Percentiles rank a stretch among this genome's conserved stretches.
Evolutionary conservation across 805 yeast genomes (phyloP).

Genomic region (Wickerhamiella bombiphila): DNA sequence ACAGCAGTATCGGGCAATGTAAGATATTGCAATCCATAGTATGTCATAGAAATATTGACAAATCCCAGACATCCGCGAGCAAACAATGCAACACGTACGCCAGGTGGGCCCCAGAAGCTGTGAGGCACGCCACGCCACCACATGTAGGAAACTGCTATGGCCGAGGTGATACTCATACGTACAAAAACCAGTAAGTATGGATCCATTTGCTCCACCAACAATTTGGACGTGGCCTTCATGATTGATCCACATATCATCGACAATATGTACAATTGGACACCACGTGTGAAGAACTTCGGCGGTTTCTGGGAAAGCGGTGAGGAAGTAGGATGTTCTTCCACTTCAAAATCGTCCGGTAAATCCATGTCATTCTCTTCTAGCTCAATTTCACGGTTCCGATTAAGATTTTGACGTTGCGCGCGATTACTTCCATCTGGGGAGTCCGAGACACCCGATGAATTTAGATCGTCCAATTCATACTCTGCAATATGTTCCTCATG

Average conservation of each 20-base stretch:
- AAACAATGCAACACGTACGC: constrained; percentile 37
- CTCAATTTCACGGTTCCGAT: too few relatives aligned
- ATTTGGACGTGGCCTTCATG: constrained; percentile 16
- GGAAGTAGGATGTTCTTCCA: background rate
- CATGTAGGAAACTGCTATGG: constrained; percentile 45
- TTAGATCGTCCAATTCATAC: too few relatives aligned
- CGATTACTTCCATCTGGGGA: too few relatives aligned
- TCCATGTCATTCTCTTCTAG: too few relatives aligned
- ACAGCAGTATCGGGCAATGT: constrained; percentile 71
- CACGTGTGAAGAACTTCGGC: constrained; percentile 5
- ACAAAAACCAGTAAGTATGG: constrained; percentile 38
- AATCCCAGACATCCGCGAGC: constrained; percentile 62
- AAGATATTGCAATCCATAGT: constrained; percentile 57
- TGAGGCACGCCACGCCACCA: constrained; percentile 35
- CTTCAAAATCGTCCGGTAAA: constrained; percentile 1
- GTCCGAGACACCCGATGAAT: too few relatives aligned
- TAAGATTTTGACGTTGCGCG: too few relatives aligned
- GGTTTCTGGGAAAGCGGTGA: background rate
- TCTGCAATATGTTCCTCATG: too few relatives aligned
- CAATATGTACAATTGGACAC: constrained; percentile 13
- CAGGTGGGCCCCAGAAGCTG: constrained; percentile 57
- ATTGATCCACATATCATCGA: constrained; percentile 14
- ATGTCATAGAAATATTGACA: constrained; percentile 66
- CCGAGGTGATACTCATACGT: constrained; percentile 60
- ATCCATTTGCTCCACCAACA: constrained; percentile 9